phyloP scores from a whole-genome alignment of 2,329 filamentous ascomycete genomes.

The Leptosphaerulina australis region DNA sequence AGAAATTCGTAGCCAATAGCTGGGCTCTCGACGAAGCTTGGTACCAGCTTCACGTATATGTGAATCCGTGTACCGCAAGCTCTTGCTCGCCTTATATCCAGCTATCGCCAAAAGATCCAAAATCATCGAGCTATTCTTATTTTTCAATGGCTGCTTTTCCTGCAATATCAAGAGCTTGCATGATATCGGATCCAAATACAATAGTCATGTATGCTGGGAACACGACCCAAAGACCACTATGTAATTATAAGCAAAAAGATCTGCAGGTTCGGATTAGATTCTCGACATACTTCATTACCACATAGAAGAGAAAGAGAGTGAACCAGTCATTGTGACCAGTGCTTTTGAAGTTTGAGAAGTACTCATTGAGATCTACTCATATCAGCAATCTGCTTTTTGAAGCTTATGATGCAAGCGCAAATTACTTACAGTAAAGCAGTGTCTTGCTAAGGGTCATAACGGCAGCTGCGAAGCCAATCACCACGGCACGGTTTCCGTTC shows the following conservation, averaged over 20 bases:
- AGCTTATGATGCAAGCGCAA: background rate
- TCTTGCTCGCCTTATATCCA: background rate
- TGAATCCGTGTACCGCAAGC: background rate
- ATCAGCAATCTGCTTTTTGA: conserved; percentile 13
- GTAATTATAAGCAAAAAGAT: conserved; percentile 10
- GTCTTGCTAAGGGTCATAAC: conserved; percentile 73
- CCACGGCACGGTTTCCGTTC: conserved; percentile 60
- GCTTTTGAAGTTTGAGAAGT: conserved; percentile 64
- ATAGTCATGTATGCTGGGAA: conserved; percentile 68
- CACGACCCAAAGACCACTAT: conserved; percentile 68
- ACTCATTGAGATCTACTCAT: conserved; percentile 63
- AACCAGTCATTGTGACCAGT: conserved; percentile 65
- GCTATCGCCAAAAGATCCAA: background rate
- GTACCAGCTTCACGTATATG: background rate
- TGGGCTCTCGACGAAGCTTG: too few species aligned
- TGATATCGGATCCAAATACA: conserved; percentile 64
- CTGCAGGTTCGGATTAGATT: background rate
- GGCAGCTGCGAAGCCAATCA: conserved; percentile 64
- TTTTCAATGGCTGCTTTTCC: conserved; percentile 38
- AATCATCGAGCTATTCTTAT: conserved; percentile 9
- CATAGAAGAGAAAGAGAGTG: conserved; percentile 64
- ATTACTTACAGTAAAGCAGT: conserved; percentile 65
- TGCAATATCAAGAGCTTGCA: conserved; percentile 62
- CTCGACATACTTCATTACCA: conserved; percentile 67
- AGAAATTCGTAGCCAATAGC: too few species aligned